Evolutionary conservation across 148 eudicot species (phyloP), one percentile per base, ranked within the genome.

Genomic region (Rheum nobile): DNA sequence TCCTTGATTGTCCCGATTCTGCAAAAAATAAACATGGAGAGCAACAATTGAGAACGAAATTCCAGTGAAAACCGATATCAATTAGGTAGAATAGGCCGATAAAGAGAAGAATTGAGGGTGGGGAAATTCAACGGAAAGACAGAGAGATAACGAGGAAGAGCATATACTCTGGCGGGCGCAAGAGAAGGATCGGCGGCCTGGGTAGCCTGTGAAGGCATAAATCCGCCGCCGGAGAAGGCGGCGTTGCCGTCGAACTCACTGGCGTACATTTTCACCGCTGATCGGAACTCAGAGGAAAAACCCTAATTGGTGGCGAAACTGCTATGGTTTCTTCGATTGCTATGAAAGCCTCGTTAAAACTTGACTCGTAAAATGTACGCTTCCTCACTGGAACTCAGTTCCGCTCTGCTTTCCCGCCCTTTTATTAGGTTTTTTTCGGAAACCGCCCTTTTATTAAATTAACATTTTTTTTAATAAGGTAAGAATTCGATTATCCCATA

Each of bases 221-320:
- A 93, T 14, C 98, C 98, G 28, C 95, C 95, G 71, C 90, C 93
- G 75, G 89, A 39, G 80, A 86, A 85, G 74, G 88, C 91, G 34
- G 93, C 84, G 80, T 72, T 78, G 61, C 93, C 85, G 43, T 90
- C 93, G 79, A 88, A 88, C 74, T 87, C 82, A 74, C 83, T 83
- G 16, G 14, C 75, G 34, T 75, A 76, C 83, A 80, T 82, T 47
- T 34, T 37, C 34, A 16, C 31, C 46, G 11, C 11, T 14, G 72
- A 63, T 44, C 59, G 44, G 42, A 43, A 21, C 10, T 68, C 17
- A 7, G 34, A 59, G 47, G n/a, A n/a, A 3, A 71, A 71, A 71
- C 73, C 73, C 73, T 41, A 71, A 71, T 26, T 71, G 46, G 70
- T 34, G 70, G 19, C 8, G 41, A 32, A 34, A 32, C 11, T 65